Percentiles rank a stretch among this genome's conserved stretches.
phyloP scores from a whole-genome alignment of 164 flowering plant species.

The Nymphaea thermarum region DNA sequence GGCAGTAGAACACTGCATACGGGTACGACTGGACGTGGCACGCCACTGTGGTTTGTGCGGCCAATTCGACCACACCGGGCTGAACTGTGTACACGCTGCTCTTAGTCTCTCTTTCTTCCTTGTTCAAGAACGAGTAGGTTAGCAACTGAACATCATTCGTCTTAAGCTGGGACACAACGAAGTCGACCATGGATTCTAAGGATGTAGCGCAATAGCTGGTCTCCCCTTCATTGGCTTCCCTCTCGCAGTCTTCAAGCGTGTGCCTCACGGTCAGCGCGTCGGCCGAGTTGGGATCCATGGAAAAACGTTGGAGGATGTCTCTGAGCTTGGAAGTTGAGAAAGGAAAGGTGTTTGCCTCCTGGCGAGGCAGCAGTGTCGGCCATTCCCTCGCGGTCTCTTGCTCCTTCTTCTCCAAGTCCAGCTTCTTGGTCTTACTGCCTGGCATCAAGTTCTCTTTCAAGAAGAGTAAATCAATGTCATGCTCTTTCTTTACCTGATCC shows the following conservation, averaged over 20 bases:
- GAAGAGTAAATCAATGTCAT: conserved; percentile 6
- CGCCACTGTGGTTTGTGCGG: conserved; percentile 22
- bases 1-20: conserved; percentile 42
- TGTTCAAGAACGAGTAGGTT: conserved; percentile 7
- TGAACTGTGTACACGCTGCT: conserved; percentile 22
- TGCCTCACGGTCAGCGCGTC: neutral
- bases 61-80: conserved; percentile 11
- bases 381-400: neutral
- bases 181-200: conserved; percentile 2
- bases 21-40: conserved; percentile 54
- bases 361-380: neutral
- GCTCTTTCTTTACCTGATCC: conserved; percentile 14
- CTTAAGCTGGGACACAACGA: neutral
- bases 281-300: neutral
- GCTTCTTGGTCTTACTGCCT: neutral
- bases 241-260: neutral
- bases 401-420: neutral
- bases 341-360: neutral
- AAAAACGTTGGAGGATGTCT: neutral
- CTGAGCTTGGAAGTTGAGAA: neutral
- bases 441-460: neutral
- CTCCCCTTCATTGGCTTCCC: neutral
- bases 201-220: neutral
- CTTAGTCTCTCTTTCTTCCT: conserved; percentile 12
- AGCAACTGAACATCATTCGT: conserved; percentile 1